Base-by-base conservation (phyloP, 2,329 filamentous ascomycete genomes). In the Tothia fuscella region DNA sequence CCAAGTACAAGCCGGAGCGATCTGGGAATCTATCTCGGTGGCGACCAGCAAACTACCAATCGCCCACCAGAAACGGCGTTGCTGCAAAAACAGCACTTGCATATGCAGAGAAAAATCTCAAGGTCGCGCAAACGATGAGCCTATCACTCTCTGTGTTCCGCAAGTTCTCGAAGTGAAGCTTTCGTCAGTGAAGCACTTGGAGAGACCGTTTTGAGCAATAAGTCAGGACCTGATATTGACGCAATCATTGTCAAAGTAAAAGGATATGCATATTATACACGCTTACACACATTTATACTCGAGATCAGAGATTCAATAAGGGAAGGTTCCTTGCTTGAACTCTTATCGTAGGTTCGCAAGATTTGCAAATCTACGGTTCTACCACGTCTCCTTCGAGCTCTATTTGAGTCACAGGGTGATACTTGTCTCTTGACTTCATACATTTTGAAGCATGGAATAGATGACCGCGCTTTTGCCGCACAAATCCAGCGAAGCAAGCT, bases 401-500 rank as follows among this genome's bases (percentile, higher is more conserved):
- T n/a, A n/a, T n/a, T n/a, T n/a, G n/a, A n/a, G n/a, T n/a, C n/a
- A n/a, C n/a, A n/a, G n/a, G n/a, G n/a, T n/a, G n/a, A n/a, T n/a
- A n/a, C n/a, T n/a, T n/a, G n/a, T n/a, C n/a, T n/a, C n/a, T n/a
- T n/a, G n/a, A n/a, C n/a, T n/a, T n/a, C n/a, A n/a, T n/a, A n/a
- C n/a, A n/a, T n/a, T n/a, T n/a, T n/a, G n/a, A n/a, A n/a, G n/a
- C 20, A 19, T 80, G 76, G 21, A 80, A 51, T 21, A 79, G 58
- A 59, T 82, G 78, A 0, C 78, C 78, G 37, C 77, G 62, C 48
- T 72, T 65, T 36, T 60, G 59, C 16, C 75, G 61, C 6, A 81
- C 71, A 53, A 75, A 80, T 0, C 56, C 54, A 0, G 76, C 67
- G 52, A 78, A 80, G 21, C 71, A 60, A 0, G 58, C 57, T 0